phyloP scores from a whole-genome alignment of 495 filamentous ascomycete species.

The Penicillium atrosanguineum region DNA sequence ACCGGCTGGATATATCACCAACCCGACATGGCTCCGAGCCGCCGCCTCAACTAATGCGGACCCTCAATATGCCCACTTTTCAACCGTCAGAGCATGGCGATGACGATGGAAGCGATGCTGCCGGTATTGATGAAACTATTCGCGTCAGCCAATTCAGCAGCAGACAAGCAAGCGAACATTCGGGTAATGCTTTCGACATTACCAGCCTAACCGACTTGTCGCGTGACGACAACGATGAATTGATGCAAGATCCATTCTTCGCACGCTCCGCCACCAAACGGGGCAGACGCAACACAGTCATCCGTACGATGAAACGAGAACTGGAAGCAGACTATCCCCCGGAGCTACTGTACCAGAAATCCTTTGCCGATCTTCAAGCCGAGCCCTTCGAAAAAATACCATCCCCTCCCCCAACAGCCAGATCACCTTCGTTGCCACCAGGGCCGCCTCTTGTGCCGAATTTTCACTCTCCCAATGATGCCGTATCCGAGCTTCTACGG shows the following conservation, averaged over 20 bases:
- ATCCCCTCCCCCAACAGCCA: conserved; percentile 11
- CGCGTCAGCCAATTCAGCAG: conserved; percentile 15
- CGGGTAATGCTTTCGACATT: conserved; percentile 34
- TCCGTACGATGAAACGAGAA: conserved; percentile 32
- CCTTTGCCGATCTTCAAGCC: conserved; percentile 42
- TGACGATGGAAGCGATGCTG: conserved; percentile 20
- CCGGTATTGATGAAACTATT: conserved; percentile 25
- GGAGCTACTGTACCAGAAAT: conserved; percentile 40
- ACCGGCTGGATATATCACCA: conserved; percentile 41
- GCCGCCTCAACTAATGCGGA: conserved; percentile 26
- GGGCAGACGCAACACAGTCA: conserved; percentile 20
- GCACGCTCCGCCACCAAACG: conserved; percentile 8
- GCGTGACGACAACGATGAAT: conserved; percentile 26
- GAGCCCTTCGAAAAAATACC: conserved; percentile 45
- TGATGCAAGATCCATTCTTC: conserved; percentile 35
- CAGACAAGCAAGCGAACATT: conserved; percentile 29
- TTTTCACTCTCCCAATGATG: conserved; percentile 23
- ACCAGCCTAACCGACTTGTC: conserved; percentile 35
- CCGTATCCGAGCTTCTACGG: conserved; percentile 27
- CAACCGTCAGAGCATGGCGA: conserved; percentile 17
- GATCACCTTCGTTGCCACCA: conserved; percentile 23
- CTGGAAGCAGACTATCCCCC: conserved; percentile 44
- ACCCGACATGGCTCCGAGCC: conserved; percentile 35
- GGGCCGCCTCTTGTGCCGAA: conserved; percentile 8
- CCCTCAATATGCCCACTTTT: conserved; percentile 21